phyloP scores from a whole-genome alignment of 148 eudicot species.

The Camellia lanceoleosa region DNA sequence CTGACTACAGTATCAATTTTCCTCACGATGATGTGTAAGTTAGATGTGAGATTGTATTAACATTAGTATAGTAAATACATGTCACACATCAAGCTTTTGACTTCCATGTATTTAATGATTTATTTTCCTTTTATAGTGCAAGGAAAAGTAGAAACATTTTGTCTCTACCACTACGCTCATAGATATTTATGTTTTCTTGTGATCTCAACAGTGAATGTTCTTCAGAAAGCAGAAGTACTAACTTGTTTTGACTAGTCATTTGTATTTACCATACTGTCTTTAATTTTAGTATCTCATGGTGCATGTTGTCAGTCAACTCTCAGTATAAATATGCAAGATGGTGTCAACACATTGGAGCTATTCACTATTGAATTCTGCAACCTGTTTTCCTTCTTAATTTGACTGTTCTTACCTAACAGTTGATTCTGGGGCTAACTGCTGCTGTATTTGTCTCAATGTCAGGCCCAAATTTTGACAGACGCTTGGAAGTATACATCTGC shows the following conservation, averaged over 20 bases:
- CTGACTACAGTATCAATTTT: not conserved
- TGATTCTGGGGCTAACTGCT: not conserved
- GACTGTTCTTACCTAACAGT: not conserved
- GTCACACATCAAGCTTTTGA: not conserved
- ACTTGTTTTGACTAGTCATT: not conserved
- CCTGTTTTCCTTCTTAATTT: not conserved
- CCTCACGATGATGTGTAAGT: not conserved
- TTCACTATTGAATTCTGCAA: not conserved
- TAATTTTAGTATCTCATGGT: not conserved
- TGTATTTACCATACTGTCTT: not conserved
- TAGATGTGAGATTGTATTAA: not conserved
- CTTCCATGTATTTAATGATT: not conserved
- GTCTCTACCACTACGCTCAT: too few relatives aligned
- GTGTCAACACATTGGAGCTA: not conserved
- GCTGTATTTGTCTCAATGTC: constrained; percentile 28
- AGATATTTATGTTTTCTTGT: not conserved
- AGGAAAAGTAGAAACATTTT: not conserved
- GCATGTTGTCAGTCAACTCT: not conserved
- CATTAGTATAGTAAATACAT: not conserved
- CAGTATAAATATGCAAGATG: not conserved
- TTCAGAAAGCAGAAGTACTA: not conserved
- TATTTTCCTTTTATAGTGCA: not conserved
- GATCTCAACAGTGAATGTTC: not conserved
- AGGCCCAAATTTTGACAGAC: constrained; percentile 80
- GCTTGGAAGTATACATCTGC: constrained; percentile 85